A percentile compares a stretch with the other conserved stretches of the same genome.
Conservation (phyloP, 2,329 filamentous ascomycete genomes). For the Zasmidium cellare region DNA sequence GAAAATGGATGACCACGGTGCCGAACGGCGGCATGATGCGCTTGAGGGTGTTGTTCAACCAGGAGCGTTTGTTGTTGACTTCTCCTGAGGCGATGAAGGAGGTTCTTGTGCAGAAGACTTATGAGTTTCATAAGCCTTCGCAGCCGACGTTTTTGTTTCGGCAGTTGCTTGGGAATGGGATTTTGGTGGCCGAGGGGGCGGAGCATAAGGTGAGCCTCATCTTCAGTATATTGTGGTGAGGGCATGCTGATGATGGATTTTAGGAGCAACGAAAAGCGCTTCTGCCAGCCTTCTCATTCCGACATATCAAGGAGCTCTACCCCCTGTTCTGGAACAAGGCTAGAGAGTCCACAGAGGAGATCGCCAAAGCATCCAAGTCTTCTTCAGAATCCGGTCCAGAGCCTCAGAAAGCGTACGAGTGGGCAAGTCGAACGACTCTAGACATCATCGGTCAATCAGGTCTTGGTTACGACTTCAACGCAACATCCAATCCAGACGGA, state of each 20-base stretch:
- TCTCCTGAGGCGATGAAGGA: background rate
- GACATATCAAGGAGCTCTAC: constrained; percentile 81
- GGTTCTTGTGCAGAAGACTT: background rate
- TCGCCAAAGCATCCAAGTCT: background rate
- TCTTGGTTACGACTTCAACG: constrained; percentile 43
- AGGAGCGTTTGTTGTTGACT: background rate
- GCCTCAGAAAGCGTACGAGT: constrained; percentile 11
- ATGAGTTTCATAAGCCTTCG: background rate
- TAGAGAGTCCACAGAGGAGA: background rate
- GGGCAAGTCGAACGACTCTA: constrained; percentile 39
- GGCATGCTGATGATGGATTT: background rate
- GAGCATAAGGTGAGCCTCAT: background rate
- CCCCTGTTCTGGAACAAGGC: constrained; percentile 80
- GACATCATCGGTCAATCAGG: constrained; percentile 49
- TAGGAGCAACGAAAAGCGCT: background rate
- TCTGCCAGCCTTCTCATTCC: constrained; percentile 76
- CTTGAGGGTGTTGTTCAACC: background rate
- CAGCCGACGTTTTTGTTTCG: background rate
- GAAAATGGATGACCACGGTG: background rate
- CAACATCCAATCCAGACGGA: constrained; percentile 23
- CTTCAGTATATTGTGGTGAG: background rate
- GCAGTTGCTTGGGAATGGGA: background rate
- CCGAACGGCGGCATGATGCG: background rate
- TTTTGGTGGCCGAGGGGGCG: background rate
- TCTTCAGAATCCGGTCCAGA: background rate